Conservation (phyloP, 2,329 filamentous ascomycete genomes). For the Penicillium sp. region DNA sequence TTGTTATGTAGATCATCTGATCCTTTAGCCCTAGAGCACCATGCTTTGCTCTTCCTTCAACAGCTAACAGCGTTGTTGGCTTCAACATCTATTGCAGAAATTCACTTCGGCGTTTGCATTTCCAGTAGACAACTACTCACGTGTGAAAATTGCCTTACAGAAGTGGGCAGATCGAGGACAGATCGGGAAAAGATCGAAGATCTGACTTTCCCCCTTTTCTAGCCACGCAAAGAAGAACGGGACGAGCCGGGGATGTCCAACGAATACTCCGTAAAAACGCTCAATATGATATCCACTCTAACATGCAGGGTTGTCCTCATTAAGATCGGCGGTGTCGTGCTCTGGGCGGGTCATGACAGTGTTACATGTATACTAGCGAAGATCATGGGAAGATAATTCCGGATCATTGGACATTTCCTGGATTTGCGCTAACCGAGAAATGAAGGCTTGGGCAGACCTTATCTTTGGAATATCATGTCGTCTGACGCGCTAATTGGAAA, state of each 20-base stretch:
- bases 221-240: background rate
- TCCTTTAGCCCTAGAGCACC: background rate
- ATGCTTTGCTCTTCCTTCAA: no score
- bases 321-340: slow-evolving; percentile 2
- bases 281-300: background rate
- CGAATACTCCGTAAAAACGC: background rate
- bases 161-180: background rate
- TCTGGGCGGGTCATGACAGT: background rate
- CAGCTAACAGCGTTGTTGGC: no score
- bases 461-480: background rate
- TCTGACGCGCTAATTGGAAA: background rate
- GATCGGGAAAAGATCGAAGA: background rate
- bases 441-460: background rate
- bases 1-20: background rate
- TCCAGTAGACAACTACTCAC: no score
- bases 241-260: background rate
- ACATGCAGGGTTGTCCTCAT: background rate
- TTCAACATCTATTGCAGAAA: no score
- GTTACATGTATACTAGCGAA: background rate
- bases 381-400: background rate
- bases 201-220: background rate
- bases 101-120: background rate
- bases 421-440: background rate
- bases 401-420: background rate
- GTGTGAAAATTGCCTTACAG: background rate